phyloP scores from a whole-genome alignment of 106 monocot genomes.

The Triglochin maritima region DNA sequence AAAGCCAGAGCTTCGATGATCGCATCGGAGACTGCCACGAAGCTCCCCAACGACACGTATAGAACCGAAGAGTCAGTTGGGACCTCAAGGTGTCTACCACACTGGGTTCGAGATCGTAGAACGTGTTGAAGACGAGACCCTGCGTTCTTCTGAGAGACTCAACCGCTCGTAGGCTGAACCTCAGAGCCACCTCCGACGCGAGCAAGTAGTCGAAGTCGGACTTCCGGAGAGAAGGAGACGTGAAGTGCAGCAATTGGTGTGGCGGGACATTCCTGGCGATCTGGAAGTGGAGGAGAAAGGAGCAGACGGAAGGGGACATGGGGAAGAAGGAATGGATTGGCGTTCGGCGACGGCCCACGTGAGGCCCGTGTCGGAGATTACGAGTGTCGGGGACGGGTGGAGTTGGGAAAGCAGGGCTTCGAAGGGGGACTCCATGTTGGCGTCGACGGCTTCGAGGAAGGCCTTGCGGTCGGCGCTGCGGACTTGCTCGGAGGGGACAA shows the following conservation, averaged over 20 bases:
- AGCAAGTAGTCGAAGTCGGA: slow-evolving; percentile 13
- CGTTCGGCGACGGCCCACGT: slow-evolving; percentile 41
- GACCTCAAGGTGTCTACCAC: slow-evolving; percentile 21
- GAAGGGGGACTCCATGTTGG: slow-evolving; percentile 33
- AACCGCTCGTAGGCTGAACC: not conserved
- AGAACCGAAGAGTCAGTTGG: slow-evolving; percentile 40
- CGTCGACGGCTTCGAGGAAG: slow-evolving; percentile 47
- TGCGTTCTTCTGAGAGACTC: slow-evolving; percentile 17
- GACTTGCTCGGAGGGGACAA: slow-evolving; percentile 49
- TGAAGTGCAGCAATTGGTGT: too few species aligned
- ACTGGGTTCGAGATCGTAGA: slow-evolving; percentile 51
- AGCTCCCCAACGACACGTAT: slow-evolving; percentile 63
- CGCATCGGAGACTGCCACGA: slow-evolving; percentile 8
- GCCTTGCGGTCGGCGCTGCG: slow-evolving; percentile 27
- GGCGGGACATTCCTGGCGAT: not conserved
- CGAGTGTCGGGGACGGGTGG: slow-evolving; percentile 11
- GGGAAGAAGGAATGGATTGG: slow-evolving; percentile 35
- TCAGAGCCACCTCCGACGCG: not conserved
- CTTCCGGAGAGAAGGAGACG: slow-evolving; percentile 8
- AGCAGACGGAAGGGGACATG: slow-evolving; percentile 54
- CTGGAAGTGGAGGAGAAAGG: slow-evolving; percentile 24
- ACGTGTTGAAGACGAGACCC: slow-evolving; percentile 43
- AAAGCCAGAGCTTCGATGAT: slow-evolving; percentile 34
- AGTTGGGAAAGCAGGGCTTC: slow-evolving; percentile 35
- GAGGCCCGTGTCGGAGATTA: slow-evolving; percentile 40